These are phyloP conservation scores for Aureobasidium sp. DNA, from an alignment of 2,329 filamentous ascomycete genomes.

Conservation along the genomic window DNA sequence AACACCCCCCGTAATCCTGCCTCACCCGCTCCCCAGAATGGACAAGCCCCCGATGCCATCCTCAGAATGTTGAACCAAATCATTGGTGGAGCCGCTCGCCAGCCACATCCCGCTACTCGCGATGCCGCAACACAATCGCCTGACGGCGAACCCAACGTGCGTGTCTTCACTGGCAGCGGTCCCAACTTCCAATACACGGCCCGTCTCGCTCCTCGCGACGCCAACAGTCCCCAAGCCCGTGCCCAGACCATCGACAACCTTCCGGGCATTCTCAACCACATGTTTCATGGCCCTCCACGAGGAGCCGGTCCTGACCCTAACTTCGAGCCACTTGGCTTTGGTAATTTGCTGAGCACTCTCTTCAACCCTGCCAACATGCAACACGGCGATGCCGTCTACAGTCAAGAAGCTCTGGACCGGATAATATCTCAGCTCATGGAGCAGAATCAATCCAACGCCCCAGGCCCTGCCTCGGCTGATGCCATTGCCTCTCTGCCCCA, in stretches of 20 bases:
- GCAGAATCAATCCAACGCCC: slow-evolving; percentile 65
- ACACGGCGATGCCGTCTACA: slow-evolving; percentile 77
- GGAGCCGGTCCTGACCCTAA: not conserved
- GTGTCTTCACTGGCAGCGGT: slow-evolving; percentile 7
- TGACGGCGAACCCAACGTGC: not conserved
- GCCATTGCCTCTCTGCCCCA: slow-evolving; percentile 63
- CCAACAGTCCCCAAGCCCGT: slow-evolving; percentile 39
- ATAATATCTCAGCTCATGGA: slow-evolving; percentile 88
- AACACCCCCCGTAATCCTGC: not conserved
- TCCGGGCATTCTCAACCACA: slow-evolving; percentile 1
- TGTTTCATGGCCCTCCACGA: slow-evolving; percentile 11
- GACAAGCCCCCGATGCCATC: not conserved
- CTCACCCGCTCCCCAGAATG: not conserved
- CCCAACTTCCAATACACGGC: slow-evolving; percentile 19
- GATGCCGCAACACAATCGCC: not conserved
- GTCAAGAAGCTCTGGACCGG: slow-evolving; percentile 81
- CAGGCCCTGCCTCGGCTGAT: slow-evolving; percentile 67
- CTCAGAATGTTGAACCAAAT: slow-evolving; percentile 16
- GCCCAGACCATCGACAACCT: not conserved
- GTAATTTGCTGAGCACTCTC: slow-evolving; percentile 37
- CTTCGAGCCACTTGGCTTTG: slow-evolving; percentile 24
- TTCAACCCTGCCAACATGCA: slow-evolving; percentile 33
- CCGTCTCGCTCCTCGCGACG: slow-evolving; percentile 42
- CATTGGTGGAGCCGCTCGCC: slow-evolving; percentile 10
- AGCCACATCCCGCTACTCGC: not conserved